These are phyloP conservation scores for Hydrangea macrophylla DNA, from an alignment of 148 eudicot species.

Conservation along the genomic window DNA sequence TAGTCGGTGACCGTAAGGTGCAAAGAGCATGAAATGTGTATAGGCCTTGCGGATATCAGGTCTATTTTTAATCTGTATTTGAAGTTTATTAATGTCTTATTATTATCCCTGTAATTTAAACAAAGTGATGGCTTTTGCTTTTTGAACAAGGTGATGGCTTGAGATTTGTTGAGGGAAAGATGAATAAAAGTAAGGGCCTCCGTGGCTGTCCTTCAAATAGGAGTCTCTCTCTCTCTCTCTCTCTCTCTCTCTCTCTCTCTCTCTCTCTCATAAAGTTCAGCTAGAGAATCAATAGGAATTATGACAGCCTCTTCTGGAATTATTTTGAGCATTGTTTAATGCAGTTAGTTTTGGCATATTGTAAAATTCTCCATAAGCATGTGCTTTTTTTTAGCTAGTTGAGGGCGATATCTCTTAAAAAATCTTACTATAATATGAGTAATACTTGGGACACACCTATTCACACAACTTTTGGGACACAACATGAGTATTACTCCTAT, in stretches of 20 bases:
- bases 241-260: neutral
- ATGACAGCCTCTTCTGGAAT: neutral
- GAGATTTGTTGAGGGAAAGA: neutral
- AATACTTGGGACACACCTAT: no score
- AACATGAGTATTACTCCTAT: no score
- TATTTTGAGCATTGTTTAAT: no score
- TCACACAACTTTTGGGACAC: no score
- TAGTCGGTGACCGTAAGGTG: neutral
- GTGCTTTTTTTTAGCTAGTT: neutral
- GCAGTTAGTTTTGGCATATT: neutral
- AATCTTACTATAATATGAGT: no score
- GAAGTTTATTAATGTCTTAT: neutral
- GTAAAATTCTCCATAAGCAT: neutral
- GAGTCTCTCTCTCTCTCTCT: neutral
- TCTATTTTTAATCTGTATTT: neutral
- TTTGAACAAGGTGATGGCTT: neutral
- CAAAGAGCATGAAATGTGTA: neutral
- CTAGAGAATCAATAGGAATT: neutral
- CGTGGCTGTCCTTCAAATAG: neutral
- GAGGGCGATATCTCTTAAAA: no score
- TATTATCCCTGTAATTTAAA: neutral
- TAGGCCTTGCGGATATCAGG: neutral
- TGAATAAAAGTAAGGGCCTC: neutral
- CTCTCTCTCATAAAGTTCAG: neutral
- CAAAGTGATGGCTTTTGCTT: no score